Conservation (phyloP, 768 basidiomycete species). For the Stropharia rugosoannulata region DNA sequence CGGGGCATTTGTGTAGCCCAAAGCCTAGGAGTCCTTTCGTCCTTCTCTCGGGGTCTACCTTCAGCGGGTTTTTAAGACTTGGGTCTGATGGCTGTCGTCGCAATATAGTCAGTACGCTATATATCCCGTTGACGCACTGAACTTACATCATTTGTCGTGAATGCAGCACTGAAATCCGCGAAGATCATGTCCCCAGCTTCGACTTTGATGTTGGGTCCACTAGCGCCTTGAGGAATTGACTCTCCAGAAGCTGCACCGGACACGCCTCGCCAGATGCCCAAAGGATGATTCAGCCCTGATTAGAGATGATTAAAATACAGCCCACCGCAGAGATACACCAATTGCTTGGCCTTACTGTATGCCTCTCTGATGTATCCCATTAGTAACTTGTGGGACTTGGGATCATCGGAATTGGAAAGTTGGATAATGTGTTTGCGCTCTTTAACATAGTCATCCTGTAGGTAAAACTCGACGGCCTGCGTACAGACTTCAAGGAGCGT, state of each 20-base stretch:
- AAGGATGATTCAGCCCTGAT: conserved; percentile 1
- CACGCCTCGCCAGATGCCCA: background rate
- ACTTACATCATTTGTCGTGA: background rate
- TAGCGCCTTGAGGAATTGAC: no score
- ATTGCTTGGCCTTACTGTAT: conserved; percentile 13
- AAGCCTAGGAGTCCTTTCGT: conserved; percentile 17
- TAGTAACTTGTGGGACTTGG: conserved; percentile 9
- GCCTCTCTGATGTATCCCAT: conserved; percentile 27
- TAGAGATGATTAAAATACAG: background rate
- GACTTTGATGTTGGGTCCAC: background rate
- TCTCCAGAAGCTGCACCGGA: background rate
- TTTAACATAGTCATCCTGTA: conserved; percentile 13
- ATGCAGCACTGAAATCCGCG: background rate
- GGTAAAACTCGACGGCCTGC: conserved; percentile 25
- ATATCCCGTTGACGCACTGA: no score
- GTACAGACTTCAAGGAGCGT: conserved; percentile 16
- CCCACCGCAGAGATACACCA: background rate
- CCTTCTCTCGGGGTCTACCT: background rate
- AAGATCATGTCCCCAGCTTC: background rate
- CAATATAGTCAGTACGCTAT: no score
- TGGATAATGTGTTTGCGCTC: conserved; percentile 19
- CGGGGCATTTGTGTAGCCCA: conserved; percentile 25
- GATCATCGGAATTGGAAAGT: conserved; percentile 1
- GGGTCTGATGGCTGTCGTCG: no score
- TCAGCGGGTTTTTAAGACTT: no score